Evolutionary conservation across 257 asterid genomes (phyloP), one percentile per base, ranked within the genome.

Genomic region (Salvia hispanica): DNA sequence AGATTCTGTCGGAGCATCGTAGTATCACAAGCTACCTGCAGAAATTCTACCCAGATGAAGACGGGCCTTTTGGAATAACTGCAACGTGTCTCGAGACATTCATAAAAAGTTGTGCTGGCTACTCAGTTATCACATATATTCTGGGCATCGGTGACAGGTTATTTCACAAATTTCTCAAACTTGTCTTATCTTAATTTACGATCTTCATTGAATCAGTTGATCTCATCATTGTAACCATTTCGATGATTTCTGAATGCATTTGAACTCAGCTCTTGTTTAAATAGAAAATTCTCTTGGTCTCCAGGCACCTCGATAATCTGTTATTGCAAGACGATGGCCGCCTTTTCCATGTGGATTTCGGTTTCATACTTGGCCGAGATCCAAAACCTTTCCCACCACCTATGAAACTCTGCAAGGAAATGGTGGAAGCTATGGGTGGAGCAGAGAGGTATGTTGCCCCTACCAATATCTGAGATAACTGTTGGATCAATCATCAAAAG

Each of bases 341-440:
- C 43, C 93, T 93, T 45, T 93, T 93, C 72, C 99, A 93, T 51
- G 99, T 93, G 50, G 99, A 93, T 84, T 93, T 93, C 69, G 98
- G 96, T 58, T 93, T 83, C 54, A 93, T 93, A 77, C 90, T 93
- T 18, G 97, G 99, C 64, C 84, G 90, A 74, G 99, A 93, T 85
- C 97, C 97, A 43, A 93, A 93, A 81, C 99, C 99, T 43, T 93
- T 93, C 79, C 99, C 99, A 34, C 97, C 99, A 3, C 99, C 99
- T 57, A 93, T 93, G 99, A 93, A 93, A 74, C 99, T 93, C 43
- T 93, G 99, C 81, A 93, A 93, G 82, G 99, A 93, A 85, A 93
- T 93, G 99, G 99, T 93, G 53, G 99, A 93, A 82, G 99, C 99
- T 37, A 93, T 93, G 97, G 99, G 97, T 14, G 99, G 99, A 76